A percentile compares a stretch with the other conserved stretches of the same genome.
phyloP scores from a whole-genome alignment of 768 basidiomycete genomes.

The Rhodosporidiobolus odoratus region DNA sequence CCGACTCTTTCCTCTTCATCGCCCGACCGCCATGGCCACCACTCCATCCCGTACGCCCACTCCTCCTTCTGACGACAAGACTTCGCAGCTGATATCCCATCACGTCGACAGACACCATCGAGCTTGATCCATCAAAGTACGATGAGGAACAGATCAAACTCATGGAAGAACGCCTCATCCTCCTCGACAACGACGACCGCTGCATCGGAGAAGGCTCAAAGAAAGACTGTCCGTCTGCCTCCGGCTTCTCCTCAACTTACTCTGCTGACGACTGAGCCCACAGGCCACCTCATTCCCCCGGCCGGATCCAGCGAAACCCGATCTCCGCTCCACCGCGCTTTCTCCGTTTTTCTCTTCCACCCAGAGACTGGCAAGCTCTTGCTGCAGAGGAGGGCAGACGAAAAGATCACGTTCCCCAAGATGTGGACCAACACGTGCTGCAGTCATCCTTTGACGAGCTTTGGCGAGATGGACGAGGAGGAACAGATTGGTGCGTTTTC shows the following conservation, averaged over 20 bases:
- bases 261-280: neutral
- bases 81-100: neutral
- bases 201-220: conserved; percentile 84
- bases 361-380: conserved; percentile 88
- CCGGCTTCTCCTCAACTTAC: neutral
- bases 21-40: neutral
- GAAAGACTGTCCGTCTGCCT: conserved; percentile 70
- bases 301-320: conserved; percentile 59
- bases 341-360: conserved; percentile 93
- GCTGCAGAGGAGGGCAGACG: conserved; percentile 88
- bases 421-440: conserved; percentile 99
- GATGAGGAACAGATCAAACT: conserved; percentile 87
- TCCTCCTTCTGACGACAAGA: neutral
- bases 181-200: conserved; percentile 80
- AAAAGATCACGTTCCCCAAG: conserved; percentile 98
- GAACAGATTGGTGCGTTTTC: conserved; percentile 54
- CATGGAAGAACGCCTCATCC: conserved; percentile 87
- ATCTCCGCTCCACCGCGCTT: conserved; percentile 92
- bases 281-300: conserved; percentile 96
- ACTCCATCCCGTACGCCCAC: neutral
- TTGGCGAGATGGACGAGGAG: conserved; percentile 76
- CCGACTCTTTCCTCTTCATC: neutral
- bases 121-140: conserved; percentile 70
- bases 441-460: conserved; percentile 71
- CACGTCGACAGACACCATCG: conserved; percentile 25